Base-by-base conservation (phyloP, 441 rosid genomes). In the Geranium incanum region DNA sequence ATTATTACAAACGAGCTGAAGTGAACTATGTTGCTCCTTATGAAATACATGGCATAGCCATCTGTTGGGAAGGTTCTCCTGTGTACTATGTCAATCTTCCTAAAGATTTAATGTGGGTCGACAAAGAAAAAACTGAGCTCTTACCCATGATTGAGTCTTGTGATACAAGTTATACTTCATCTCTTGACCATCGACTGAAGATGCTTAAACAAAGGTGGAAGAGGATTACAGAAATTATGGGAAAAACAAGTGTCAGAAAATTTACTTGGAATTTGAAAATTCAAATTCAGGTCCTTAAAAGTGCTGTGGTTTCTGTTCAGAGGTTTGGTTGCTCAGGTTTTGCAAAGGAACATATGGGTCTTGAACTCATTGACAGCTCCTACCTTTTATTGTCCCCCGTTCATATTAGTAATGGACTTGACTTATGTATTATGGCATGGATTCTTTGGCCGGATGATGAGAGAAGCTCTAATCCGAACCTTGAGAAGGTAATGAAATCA, bases 371-470 rank as follows among this genome's bases (percentile, higher is more conserved):
- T 52, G 92, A 86, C 69, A 84, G 77, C 75, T 86, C 88, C 62
- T 81, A 80, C 85, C 72, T 88, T 33, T 60, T 75, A 71, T 77
- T 92, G 84, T 69, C 92, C 21, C 78, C 88, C 0, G 76, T 88
- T 73, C 77, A 68, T 77, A 72, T 91, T 43, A 82, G 75, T 73
- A 84, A 84, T 76, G 95, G 83, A 81, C 76, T 91, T 81, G 98
- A 95, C 76, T 72, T 93, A 85, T 81, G 84, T 78, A 85, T 93
- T 65, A 90, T 83, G 78, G 85, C 90, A 13, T 95, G 99, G 99
- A 82, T 95, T 87, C 87, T 95, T 75, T 95, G 97, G 99, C 97
- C 99, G 60, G 98, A 95, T 82, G 98, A 95, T 77, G 97, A 87
- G 88, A 91, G 90, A 83, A 86, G 86, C 81, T 88, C 97, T 73